Conservation (phyloP, 257 asterid genomes). For the Cruciata laevipes region DNA sequence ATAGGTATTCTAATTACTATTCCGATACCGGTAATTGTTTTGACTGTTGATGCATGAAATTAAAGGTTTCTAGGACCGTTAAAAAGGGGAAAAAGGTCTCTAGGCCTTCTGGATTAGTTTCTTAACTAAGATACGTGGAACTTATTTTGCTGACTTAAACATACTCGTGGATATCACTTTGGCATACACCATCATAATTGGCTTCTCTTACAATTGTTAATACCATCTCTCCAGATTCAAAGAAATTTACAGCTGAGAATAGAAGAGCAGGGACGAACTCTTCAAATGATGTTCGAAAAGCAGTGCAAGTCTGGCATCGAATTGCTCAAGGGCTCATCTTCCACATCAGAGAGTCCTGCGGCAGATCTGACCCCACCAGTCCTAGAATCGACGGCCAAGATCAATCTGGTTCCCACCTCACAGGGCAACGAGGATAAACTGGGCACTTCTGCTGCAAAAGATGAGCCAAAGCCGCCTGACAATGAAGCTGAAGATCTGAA, state of each 20-base stretch:
- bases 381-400: conserved; percentile 29
- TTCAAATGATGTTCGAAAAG: conserved; percentile 89
- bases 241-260: conserved; percentile 86
- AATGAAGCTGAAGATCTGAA: conserved; percentile 26
- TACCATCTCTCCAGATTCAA: conserved; percentile 63
- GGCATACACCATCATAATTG: background rate
- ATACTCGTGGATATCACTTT: too few relatives aligned
- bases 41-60: background rate
- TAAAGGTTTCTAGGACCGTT: background rate
- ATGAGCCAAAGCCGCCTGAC: conserved; percentile 27
- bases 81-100: background rate
- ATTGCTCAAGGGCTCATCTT: conserved; percentile 41
- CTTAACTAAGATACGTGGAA: background rate
- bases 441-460: conserved; percentile 20
- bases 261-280: conserved; percentile 80
- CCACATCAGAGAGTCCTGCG: conserved; percentile 35
- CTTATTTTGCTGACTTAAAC: background rate
- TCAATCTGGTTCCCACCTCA: conserved; percentile 12
- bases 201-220: background rate
- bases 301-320: conserved; percentile 65
- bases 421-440: conserved; percentile 23
- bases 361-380: conserved; percentile 27
- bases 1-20: background rate
- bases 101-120: background rate
- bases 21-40: background rate